Percentiles rank a stretch among this genome's conserved stretches.
Conservation (phyloP, 257 asterid genomes). For the Penstemon davidsonii region DNA sequence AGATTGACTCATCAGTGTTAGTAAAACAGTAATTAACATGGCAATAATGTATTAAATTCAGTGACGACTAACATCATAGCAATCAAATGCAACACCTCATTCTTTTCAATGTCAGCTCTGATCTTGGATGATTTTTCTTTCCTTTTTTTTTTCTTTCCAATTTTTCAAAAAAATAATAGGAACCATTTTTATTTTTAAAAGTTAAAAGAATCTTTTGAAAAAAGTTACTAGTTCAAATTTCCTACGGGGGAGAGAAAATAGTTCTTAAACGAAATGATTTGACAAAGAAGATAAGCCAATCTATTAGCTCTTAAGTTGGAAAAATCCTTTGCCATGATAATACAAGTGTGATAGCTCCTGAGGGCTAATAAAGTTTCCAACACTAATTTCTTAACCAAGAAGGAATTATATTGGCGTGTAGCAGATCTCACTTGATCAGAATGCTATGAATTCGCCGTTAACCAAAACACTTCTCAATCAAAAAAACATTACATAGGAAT, state of each 20-base stretch:
- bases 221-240: neutral
- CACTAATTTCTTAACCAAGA: neutral
- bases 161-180: neutral
- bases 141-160: neutral
- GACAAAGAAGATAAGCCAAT: neutral
- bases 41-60: neutral
- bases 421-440: neutral
- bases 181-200: neutral
- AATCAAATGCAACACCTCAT: neutral
- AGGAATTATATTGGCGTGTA: neutral
- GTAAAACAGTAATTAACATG: neutral
- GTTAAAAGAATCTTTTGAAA: neutral
- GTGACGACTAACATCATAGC: neutral
- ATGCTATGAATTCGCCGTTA: conserved; percentile 11
- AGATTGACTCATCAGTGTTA: neutral
- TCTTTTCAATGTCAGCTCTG: neutral
- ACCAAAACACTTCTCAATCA: neutral
- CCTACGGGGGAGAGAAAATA: neutral
- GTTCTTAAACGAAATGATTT: neutral
- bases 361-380: neutral
- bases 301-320: neutral
- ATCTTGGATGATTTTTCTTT: neutral
- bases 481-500: neutral
- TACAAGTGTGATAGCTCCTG: neutral
- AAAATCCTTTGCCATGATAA: neutral